Conservation (phyloP, 2,329 filamentous ascomycete genomes). For the Bipolaris oryzae region DNA sequence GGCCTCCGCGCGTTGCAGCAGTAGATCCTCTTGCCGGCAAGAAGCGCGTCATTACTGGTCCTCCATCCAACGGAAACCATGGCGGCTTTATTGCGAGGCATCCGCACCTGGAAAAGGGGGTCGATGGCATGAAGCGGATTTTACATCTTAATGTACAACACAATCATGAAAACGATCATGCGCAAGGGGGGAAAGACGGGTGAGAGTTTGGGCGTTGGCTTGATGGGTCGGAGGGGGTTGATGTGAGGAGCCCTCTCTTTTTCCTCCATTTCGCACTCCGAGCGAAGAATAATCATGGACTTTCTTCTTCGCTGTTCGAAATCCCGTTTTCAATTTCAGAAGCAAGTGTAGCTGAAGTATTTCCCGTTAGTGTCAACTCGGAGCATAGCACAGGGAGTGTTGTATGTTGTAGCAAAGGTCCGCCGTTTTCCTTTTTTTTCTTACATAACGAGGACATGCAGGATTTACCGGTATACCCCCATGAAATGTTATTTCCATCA, state of each 20-base stretch:
- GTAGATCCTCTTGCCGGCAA: slow-evolving; percentile 54
- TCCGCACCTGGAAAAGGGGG: slow-evolving; percentile 51
- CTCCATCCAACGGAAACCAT: slow-evolving; percentile 21
- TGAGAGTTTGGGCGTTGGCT: slow-evolving; percentile 3
- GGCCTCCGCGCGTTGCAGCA: slow-evolving; percentile 72
- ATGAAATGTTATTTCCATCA: too few species aligned
- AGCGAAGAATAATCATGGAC: background rate
- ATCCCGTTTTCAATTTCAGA: too few species aligned
- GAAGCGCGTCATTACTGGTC: slow-evolving; percentile 34
- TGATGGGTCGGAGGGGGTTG: background rate
- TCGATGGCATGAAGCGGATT: slow-evolving; percentile 54
- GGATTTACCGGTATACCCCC: too few species aligned
- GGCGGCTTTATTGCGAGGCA: slow-evolving; percentile 45
- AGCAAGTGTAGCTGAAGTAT: too few species aligned
- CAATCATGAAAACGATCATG: slow-evolving; percentile 8
- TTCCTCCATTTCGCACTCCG: background rate
- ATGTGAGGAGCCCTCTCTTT: background rate
- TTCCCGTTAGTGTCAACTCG: too few species aligned
- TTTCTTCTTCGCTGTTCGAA: too few species aligned
- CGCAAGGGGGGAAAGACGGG: slow-evolving; percentile 14
- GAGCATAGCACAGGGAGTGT: too few species aligned
- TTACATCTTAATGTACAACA: slow-evolving; percentile 45
- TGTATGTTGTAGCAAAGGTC: too few species aligned
- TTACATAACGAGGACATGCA: too few species aligned
- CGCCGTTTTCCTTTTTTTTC: too few species aligned